A percentile compares a stretch with the other conserved stretches of the same genome.
phyloP scores from a whole-genome alignment of 805 yeast genomes.

The Zygotorulaspora florentina region DNA sequence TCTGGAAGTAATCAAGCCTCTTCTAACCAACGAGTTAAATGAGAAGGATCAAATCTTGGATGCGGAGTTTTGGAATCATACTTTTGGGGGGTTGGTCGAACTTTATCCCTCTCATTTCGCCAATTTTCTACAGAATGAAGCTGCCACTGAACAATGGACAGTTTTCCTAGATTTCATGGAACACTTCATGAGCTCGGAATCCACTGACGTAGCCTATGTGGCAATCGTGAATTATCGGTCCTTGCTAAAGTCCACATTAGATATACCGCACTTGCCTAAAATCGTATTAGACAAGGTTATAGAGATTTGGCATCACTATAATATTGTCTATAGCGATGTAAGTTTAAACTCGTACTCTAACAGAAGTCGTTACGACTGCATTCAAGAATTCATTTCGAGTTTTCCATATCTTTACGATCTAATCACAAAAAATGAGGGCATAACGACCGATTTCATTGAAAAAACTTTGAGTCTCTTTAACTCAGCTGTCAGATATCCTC shows the following conservation, averaged over 20 bases:
- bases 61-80: constrained; percentile 58
- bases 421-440: constrained; percentile 31
- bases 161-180: constrained; percentile 49
- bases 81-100: constrained; percentile 62
- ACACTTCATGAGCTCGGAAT: constrained; percentile 38
- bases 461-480: constrained; percentile 55
- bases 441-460: constrained; percentile 39
- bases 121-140: constrained; percentile 25
- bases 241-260: constrained; percentile 44
- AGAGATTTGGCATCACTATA: constrained; percentile 47
- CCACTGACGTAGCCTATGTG: constrained; percentile 43
- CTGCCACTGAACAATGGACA: constrained; percentile 46
- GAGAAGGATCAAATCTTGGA: constrained; percentile 40
- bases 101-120: constrained; percentile 52
- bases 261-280: constrained; percentile 33
- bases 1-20: constrained; percentile 52
- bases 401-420: constrained; percentile 48
- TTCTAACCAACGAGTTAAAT: constrained; percentile 35
- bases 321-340: constrained; percentile 43
- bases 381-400: constrained; percentile 51
- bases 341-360: constrained; percentile 22
- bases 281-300: constrained; percentile 39
- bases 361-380: constrained; percentile 52
- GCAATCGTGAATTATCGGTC: constrained; percentile 54
- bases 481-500: constrained; percentile 67